Base-by-base conservation (phyloP, 306 rosid species). In the Gynostemma pentaphyllum region DNA sequence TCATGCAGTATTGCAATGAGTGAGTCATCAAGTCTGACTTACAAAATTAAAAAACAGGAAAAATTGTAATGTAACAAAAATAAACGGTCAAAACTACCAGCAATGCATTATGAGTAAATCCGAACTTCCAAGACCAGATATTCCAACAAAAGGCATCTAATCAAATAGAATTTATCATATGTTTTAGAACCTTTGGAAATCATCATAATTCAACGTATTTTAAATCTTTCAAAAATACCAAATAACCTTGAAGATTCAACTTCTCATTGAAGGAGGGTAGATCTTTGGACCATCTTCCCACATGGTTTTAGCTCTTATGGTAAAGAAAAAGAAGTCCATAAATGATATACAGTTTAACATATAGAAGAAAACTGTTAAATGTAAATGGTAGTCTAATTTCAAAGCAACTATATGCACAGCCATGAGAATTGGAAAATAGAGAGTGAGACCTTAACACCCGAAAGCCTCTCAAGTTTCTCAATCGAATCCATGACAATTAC, bases 381-480 rank as follows among this genome's bases (percentile, higher is more conserved):
- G 46, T 42, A 39, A 53, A 60, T 22, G 30, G 8, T 21, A 5
- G 47, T 13, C 34, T 22, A 45, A 6, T 21, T 26, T 18, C 18
- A 60, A 1, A 60, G 34, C 48, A 39, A 14, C 23, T 59, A 60
- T 60, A 39, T 60, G 37, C 19, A 28, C 14, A 39, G 49, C 37
- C 41, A 60, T 26, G 19, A 60, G 46, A 14, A 14, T 28, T 23
- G 66, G 48, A 52, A 66, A 62, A 68, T 29, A 68, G 34, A 69
- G 60, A 36, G 22, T 51, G 87, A 69, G 68, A 92, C 94, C 96
- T 86, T 86, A 18, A 49, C 83, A 54, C 96, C 99, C 27, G 94
- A 82, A 68, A 84, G 95, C 70, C 84, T 69, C 72, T 92, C 99
- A 39, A 92, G 96, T 76, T 73, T 84, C 81, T 75, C 87, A 77